Conservation (phyloP, 768 basidiomycete genomes). For the Mycena crocata region DNA sequence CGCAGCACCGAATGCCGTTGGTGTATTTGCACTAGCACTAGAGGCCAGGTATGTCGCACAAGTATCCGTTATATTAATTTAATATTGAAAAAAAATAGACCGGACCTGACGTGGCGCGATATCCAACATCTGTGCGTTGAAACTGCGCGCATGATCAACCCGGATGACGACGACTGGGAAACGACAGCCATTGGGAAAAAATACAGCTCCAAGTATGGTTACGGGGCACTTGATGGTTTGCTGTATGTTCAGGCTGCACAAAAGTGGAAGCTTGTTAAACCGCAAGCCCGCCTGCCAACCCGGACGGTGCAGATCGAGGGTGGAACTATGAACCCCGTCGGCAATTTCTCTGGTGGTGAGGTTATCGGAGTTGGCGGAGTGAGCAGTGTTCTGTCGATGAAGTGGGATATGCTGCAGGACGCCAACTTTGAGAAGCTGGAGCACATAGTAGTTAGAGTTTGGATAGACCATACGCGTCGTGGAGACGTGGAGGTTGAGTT, state of each 20-base stretch:
- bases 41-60: conserved; percentile 73
- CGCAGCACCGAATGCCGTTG: conserved; percentile 96
- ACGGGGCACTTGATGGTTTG: conserved; percentile 87
- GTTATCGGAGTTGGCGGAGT: conserved; percentile 76
- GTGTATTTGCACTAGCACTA: conserved; percentile 91
- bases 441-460: conserved; percentile 91
- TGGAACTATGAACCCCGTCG: conserved; percentile 67
- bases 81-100: conserved; percentile 58
- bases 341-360: conserved; percentile 71
- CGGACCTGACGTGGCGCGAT: conserved; percentile 97
- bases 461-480: conserved; percentile 86
- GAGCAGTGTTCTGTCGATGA: conserved; percentile 71
- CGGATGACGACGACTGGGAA: conserved; percentile 96
- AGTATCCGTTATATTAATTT: conserved; percentile 5
- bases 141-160: conserved; percentile 82
- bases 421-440: conserved; percentile 91
- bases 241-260: conserved; percentile 84
- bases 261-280: conserved; percentile 89
- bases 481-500: conserved; percentile 96
- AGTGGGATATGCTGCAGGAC: conserved; percentile 71
- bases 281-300: conserved; percentile 90
- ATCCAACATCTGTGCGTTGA: conserved; percentile 90
- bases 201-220: conserved; percentile 94
- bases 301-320: conserved; percentile 75
- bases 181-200: conserved; percentile 73